A percentile compares a stretch with the other conserved stretches of the same genome.
Conservation (phyloP, 1,284 basidiomycete species). For the Spongiforma sp. region DNA sequence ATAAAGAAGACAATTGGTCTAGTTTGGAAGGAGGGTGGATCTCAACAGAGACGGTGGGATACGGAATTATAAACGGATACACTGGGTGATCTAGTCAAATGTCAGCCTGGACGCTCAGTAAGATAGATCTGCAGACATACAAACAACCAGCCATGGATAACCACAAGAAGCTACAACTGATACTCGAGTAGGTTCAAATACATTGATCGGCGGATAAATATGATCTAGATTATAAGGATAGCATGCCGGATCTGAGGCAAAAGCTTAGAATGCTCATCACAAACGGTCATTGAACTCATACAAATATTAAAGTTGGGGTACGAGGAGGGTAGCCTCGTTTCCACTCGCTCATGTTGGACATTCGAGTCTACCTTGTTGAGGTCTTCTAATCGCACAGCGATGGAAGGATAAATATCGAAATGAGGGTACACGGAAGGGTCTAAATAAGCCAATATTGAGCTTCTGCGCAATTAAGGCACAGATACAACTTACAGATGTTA, state of each 20-base stretch:
- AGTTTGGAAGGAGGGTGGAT: conserved; percentile 7
- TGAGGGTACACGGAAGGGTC: conserved; percentile 37
- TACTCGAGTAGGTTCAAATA: not conserved
- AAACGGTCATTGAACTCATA: conserved; percentile 13
- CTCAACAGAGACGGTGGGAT: conserved; percentile 17
- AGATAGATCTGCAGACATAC: conserved; percentile 18
- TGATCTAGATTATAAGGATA: conserved; percentile 29
- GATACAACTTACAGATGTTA: conserved; percentile 31
- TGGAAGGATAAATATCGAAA: conserved; percentile 36
- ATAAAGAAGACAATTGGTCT: not conserved
- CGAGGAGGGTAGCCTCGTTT: conserved; percentile 10
- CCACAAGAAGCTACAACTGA: not conserved
- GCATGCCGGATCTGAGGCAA: conserved; percentile 20
- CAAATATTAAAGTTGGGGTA: conserved; percentile 31
- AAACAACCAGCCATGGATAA: conserved; percentile 34
- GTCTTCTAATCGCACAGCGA: conserved; percentile 11
- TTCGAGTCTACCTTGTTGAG: not conserved
- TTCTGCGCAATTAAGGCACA: not conserved
- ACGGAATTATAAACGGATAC: conserved; percentile 31
- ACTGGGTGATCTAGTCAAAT: conserved; percentile 23
- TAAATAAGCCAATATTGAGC: conserved; percentile 11
- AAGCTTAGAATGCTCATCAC: conserved; percentile 1
- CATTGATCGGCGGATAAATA: conserved; percentile 22
- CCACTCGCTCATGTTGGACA: conserved; percentile 4
- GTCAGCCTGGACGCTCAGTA: not conserved